Conservation (phyloP, 2,329 filamentous ascomycete genomes). For the Elsinoe australis region DNA sequence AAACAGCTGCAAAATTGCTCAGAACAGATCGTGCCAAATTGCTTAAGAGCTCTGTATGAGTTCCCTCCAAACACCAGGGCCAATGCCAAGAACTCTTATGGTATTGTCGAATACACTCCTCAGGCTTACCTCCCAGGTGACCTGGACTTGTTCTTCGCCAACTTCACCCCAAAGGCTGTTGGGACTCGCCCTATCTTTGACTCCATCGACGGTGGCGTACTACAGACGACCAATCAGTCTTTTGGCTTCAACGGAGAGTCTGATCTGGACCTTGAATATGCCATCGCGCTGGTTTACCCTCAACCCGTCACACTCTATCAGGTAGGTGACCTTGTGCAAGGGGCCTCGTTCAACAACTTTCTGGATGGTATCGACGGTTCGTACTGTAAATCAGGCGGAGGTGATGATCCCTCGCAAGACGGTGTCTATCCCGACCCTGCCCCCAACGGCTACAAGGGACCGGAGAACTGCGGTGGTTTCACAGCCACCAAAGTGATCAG, state of each 20-base stretch:
- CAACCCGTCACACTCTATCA: constrained; percentile 46
- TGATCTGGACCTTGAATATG: constrained; percentile 49
- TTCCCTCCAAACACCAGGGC: constrained; percentile 32
- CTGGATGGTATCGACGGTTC: constrained; percentile 42
- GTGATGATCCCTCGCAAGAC: constrained; percentile 35
- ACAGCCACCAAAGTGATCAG: constrained; percentile 47
- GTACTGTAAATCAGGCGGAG: constrained; percentile 38
- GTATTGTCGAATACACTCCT: constrained; percentile 46
- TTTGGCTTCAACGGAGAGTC: constrained; percentile 42
- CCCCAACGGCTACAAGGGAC: constrained; percentile 33
- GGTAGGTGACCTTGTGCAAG: constrained; percentile 35
- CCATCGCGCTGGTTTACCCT: constrained; percentile 47
- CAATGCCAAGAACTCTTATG: constrained; percentile 43
- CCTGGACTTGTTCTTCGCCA: constrained; percentile 32
- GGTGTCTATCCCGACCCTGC: constrained; percentile 32
- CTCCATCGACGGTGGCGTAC: constrained; percentile 30
- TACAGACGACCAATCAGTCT: constrained; percentile 35
- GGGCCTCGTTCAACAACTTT: constrained; percentile 32
- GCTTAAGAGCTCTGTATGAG: constrained; percentile 35
- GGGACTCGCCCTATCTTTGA: constrained; percentile 29
- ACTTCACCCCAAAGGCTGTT: constrained; percentile 29
- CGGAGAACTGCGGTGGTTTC: constrained; percentile 41
- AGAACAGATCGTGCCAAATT: constrained; percentile 50
- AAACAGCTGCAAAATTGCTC: constrained; percentile 41
- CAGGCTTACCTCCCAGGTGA: constrained; percentile 42